These are phyloP conservation scores for Citrus unshiu DNA, from an alignment of 345 rosid species.

Conservation along the genomic window DNA sequence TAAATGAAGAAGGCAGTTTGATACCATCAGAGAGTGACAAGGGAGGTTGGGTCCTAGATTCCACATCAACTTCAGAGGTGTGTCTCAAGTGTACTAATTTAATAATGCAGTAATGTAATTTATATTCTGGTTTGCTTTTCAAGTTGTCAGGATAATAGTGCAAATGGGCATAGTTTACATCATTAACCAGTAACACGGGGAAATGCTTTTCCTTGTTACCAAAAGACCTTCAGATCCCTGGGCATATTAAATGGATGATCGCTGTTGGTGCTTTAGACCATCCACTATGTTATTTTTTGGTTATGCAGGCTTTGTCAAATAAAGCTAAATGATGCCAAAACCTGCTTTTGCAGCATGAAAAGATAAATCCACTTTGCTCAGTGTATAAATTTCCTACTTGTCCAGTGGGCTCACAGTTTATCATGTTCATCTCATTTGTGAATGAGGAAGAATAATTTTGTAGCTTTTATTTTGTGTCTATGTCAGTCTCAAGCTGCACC, in stretches of 20 bases:
- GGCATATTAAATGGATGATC: not conserved
- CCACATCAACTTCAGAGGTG: conserved; percentile 66
- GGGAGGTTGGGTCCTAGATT: conserved; percentile 55
- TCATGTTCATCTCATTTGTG: not conserved
- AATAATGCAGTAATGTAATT: not conserved
- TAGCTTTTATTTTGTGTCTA: not conserved
- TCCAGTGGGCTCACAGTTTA: not conserved
- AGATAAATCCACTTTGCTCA: not conserved
- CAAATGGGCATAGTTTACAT: not conserved
- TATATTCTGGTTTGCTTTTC: not conserved
- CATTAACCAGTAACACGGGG: not conserved
- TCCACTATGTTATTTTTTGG: not conserved
- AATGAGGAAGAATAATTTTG: not conserved
- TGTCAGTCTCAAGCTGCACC: conserved; percentile 30
- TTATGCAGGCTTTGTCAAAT: not conserved
- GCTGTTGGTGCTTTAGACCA: not conserved
- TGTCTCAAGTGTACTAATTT: not conserved
- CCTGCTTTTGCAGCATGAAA: not conserved
- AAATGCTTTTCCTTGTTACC: not conserved
- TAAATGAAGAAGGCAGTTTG: conserved; percentile 84
- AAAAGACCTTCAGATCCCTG: not conserved
- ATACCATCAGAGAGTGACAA: conserved; percentile 48
- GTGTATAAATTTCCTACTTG: not conserved
- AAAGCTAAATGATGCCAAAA: not conserved
- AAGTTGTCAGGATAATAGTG: not conserved